Percentiles rank a stretch among this genome's conserved stretches.
Evolutionary conservation across 2,329 filamentous ascomycete genomes (phyloP).

Genomic region (Allantophomopsis cytisporea): DNA sequence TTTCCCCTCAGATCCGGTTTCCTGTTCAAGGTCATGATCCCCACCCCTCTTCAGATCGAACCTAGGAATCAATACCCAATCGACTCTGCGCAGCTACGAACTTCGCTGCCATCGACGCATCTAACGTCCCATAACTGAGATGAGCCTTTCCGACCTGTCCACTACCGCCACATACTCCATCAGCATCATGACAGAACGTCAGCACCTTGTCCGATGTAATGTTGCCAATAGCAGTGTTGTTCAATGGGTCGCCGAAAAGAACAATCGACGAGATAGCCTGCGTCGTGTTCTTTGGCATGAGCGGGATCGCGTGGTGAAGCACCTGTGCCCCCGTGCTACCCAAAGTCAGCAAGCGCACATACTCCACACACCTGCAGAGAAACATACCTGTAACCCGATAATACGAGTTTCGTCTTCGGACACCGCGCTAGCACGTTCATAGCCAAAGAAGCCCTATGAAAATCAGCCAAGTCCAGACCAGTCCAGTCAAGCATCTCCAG

Average conservation of each 20-base stretch:
- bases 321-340: conserved; percentile 15
- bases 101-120: conserved; percentile 11
- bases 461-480: background rate
- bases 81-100: conserved; percentile 20
- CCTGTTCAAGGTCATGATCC: no score
- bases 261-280: conserved; percentile 10
- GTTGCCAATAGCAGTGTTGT: conserved; percentile 10
- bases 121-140: conserved; percentile 9
- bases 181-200: conserved; percentile 18
- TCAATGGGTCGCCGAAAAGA: conserved; percentile 14
- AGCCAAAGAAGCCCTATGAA: conserved; percentile 8
- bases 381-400: conserved; percentile 9
- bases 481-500: background rate
- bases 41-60: no score
- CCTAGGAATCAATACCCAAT: no score
- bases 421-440: conserved; percentile 8
- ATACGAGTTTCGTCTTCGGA: conserved; percentile 9
- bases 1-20: no score
- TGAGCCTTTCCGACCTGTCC: conserved; percentile 16
- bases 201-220: conserved; percentile 9
- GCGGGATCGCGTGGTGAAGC: conserved; percentile 10
- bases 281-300: conserved; percentile 5
- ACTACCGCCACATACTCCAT: conserved; percentile 34
- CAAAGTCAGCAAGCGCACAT: background rate
- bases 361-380: conserved; percentile 1